A percentile compares a stretch with the other conserved stretches of the same genome.
Conservation (phyloP, 768 basidiomycete genomes). For the Stropharia rugosoannulata region DNA sequence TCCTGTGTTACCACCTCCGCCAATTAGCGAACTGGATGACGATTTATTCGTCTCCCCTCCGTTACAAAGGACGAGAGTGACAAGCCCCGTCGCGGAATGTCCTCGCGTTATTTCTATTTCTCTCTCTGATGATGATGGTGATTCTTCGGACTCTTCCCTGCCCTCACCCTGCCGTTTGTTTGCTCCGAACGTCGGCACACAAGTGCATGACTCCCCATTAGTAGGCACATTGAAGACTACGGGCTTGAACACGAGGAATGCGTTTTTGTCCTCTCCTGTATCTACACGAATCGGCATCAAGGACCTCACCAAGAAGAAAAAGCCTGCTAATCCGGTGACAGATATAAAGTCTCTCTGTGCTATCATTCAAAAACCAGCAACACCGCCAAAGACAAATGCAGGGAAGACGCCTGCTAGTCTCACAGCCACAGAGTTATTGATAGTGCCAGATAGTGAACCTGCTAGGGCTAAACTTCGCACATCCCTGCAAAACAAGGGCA, state of each 20-base stretch:
- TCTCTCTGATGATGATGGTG: background rate
- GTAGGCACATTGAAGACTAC: background rate
- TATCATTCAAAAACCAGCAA: background rate
- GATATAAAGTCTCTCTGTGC: conserved; percentile 18
- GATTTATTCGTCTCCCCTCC: conserved; percentile 3
- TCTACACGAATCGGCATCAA: conserved; percentile 9
- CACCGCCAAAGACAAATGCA: background rate
- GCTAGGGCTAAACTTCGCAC: background rate
- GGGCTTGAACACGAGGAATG: background rate
- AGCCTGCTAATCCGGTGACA: background rate
- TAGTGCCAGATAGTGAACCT: conserved; percentile 1
- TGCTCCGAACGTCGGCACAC: background rate
- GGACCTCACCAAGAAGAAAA: conserved; percentile 21
- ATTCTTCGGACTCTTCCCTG: background rate
- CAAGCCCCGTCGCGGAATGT: background rate
- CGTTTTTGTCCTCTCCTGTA: background rate
- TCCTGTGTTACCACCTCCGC: background rate
- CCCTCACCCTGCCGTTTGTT: background rate
- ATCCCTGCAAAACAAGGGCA: background rate
- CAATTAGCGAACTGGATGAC: background rate
- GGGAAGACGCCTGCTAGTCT: background rate
- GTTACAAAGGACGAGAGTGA: background rate
- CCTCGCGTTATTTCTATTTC: background rate
- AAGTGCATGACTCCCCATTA: background rate
- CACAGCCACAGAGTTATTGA: background rate